Percentiles rank a stretch among this genome's conserved stretches.
Conservation (phyloP, 1,284 basidiomycete genomes). For the Phaffia rhodozyma region DNA sequence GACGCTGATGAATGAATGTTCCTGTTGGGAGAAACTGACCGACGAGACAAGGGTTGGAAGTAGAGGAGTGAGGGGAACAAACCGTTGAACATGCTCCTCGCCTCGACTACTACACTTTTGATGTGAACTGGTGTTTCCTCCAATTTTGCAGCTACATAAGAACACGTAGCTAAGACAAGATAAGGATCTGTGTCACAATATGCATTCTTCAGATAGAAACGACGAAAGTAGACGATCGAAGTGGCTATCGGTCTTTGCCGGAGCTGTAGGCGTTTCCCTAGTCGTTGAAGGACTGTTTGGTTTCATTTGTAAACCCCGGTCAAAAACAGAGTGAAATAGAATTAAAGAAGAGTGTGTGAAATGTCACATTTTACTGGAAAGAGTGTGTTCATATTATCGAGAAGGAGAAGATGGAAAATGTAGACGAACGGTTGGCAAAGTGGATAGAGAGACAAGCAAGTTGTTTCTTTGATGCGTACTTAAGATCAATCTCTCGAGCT, state of each 20-base stretch:
- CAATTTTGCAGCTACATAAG: conserved; percentile 90
- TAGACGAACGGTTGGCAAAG: conserved; percentile 61
- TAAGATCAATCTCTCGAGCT: conserved; percentile 61
- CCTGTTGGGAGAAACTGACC: neutral
- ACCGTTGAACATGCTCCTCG: conserved; percentile 65
- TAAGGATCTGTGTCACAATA: conserved; percentile 92
- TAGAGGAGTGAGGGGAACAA: conserved; percentile 29
- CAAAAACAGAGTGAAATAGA: neutral
- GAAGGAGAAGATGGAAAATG: neutral
- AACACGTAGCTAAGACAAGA: conserved; percentile 80
- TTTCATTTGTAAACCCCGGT: neutral
- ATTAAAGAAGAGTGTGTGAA: neutral
- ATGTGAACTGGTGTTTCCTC: conserved; percentile 93
- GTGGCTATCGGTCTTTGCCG: conserved; percentile 86
- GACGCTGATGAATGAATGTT: neutral
- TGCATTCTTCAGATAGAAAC: conserved; percentile 88
- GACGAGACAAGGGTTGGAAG: neutral
- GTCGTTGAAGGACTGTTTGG: conserved; percentile 60
- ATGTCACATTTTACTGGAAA: neutral
- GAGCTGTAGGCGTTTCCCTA: conserved; percentile 71
- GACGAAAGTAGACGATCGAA: conserved; percentile 80
- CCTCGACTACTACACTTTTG: conserved; percentile 79
- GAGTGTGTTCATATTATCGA: neutral
- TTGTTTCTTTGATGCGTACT: conserved; percentile 61
- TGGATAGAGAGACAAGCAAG: conserved; percentile 70